phyloP scores from a whole-genome alignment of 2,329 filamentous ascomycete species.

The Fusarium sp. region DNA sequence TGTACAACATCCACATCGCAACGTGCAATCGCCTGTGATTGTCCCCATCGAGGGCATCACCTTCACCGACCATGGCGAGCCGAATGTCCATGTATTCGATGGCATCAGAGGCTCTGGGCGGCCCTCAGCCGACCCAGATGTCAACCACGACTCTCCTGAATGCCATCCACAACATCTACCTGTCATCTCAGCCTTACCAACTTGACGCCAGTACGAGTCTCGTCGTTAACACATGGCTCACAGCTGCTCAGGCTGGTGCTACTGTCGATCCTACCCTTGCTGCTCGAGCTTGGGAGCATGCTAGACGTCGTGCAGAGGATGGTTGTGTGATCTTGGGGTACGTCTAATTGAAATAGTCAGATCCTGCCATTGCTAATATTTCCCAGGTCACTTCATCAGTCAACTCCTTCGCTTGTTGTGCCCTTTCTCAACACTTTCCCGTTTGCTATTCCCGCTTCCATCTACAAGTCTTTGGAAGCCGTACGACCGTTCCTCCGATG shows the following conservation, averaged over 20 bases:
- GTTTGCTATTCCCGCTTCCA: slow-evolving; percentile 77
- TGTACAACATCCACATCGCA: slow-evolving; percentile 34
- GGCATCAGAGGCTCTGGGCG: slow-evolving; percentile 72
- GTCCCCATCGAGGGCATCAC: slow-evolving; percentile 56
- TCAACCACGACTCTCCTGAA: slow-evolving; percentile 95
- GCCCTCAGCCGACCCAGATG: slow-evolving; percentile 80
- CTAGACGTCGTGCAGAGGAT: slow-evolving; percentile 92
- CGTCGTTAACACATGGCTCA: slow-evolving; percentile 96
- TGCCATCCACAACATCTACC: slow-evolving; percentile 89
- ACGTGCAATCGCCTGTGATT: slow-evolving; percentile 49
- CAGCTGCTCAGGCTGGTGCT: slow-evolving; percentile 76
- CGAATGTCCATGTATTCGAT: slow-evolving; percentile 78
- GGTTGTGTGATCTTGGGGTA: slow-evolving; percentile 92
- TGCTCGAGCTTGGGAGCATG: slow-evolving; percentile 93
- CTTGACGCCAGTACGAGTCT: slow-evolving; percentile 92
- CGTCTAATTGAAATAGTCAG: slow-evolving; percentile 48
- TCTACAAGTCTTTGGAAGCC: slow-evolving; percentile 84
- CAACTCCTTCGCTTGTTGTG: slow-evolving; percentile 84
- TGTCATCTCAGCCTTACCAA: slow-evolving; percentile 82
- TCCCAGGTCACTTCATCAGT: slow-evolving; percentile 86
- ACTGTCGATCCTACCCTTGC: slow-evolving; percentile 85
- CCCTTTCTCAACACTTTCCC: slow-evolving; percentile 88
- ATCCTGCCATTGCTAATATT: slow-evolving; percentile 25
- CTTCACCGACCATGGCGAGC: slow-evolving; percentile 65
- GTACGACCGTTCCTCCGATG: slow-evolving; percentile 88